Evolutionary conservation across 148 eudicot species (phyloP), one percentile per base, ranked within the genome.

Genomic region (Linanthus parryae): DNA sequence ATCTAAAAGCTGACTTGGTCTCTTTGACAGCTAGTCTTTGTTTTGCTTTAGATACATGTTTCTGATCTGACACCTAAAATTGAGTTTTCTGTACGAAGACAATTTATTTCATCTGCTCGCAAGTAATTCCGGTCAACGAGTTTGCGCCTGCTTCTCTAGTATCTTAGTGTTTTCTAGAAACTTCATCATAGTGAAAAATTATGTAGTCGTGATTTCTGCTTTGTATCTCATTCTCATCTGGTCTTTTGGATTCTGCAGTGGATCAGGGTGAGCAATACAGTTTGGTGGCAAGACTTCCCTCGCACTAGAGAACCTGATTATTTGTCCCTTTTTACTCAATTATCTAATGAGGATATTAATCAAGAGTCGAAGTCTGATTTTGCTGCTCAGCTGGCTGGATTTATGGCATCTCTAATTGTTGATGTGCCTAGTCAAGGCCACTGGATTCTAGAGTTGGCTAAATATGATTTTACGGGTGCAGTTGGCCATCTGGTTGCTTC

Each of bases 281-380:
- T 89, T 54, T 89, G 97, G 97, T 89, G 97, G 97, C 95, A 89
- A 70, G 97, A 89, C 58, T 89, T 89, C 44, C 97, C 95, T 27
- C 76, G 73, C 38, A 58, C 63, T 28, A 68, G 50, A 41, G 51
- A 37, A 24, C 91, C 85, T 49, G 81, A 82, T 51, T 73, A 65
- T 56, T 40, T 66, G 34, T 59, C 88, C 50, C 81, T 90, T 61
- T 85, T 90, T 56, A 54, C 70, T 17, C 81, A 58, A 55, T 44
- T 60, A 58, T 47, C 68, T 51, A 52, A 62, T 25, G 75, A 45
- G 24, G 64, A 64, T 50, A 15, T 21, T 41, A 57, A 73, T 65
- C 35, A 54, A 58, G 59, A 46, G 36, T 51, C 67, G 35, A 64
- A 59, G 51, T 78, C 91, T 42, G 95, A 90, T 72, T 90, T 90